A percentile compares a stretch with the other conserved stretches of the same genome.
Evolutionary conservation across 2,329 filamentous ascomycete genomes (phyloP).

Genomic region (Colletotrichum agaves): DNA sequence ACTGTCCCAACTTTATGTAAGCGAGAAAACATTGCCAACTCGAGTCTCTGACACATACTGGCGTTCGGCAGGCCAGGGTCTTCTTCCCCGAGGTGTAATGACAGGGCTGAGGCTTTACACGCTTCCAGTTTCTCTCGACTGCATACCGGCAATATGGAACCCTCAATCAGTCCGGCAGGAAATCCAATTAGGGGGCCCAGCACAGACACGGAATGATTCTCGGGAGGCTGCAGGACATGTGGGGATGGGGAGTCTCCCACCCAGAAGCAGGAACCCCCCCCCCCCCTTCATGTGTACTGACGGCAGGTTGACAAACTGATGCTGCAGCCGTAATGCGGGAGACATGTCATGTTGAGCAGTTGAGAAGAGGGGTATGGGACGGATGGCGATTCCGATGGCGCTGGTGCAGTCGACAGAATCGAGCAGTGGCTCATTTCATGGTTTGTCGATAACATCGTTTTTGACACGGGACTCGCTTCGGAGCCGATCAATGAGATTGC

Average conservation of each 20-base stretch:
- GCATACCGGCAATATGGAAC: conserved; percentile 24
- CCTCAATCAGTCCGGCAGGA: neutral
- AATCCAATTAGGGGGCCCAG: neutral
- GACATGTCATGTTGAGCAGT: neutral
- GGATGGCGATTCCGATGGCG: neutral
- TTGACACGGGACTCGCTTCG: neutral
- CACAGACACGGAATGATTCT: neutral
- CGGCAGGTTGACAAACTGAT: neutral
- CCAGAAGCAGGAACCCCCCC: neutral
- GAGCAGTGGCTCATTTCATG: conserved; percentile 1
- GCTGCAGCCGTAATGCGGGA: neutral
- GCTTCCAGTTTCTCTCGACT: neutral
- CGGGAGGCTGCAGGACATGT: conserved; percentile 9
- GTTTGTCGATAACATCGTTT: neutral
- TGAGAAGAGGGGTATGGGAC: neutral
- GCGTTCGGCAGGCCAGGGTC: neutral
- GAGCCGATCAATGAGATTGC: neutral
- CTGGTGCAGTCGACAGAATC: conserved; percentile 6
- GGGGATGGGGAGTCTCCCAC: neutral
- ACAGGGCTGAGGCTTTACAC: conserved; percentile 4
- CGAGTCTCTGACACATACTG: neutral
- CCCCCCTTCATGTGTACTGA: neutral
- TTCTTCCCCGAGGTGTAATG: neutral
- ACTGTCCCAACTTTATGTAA: neutral
- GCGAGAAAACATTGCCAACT: neutral